phyloP scores from a whole-genome alignment of 441 rosid genomes.

The Capsella rubella region DNA sequence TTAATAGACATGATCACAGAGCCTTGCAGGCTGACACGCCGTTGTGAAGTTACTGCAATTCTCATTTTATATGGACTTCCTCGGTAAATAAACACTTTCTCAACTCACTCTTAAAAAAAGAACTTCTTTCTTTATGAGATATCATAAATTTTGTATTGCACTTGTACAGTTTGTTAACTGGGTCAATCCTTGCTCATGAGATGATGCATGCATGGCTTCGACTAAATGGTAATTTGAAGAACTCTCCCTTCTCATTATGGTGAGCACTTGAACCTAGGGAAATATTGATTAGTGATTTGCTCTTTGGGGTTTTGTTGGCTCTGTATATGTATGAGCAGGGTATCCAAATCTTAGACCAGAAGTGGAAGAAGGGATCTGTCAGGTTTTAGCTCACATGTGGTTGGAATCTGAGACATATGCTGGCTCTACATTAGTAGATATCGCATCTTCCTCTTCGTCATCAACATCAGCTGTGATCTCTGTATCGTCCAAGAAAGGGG shows the following conservation, averaged over 20 bases:
- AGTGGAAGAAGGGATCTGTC: slow-evolving; percentile 99
- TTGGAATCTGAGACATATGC: slow-evolving; percentile 81
- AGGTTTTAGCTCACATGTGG: slow-evolving; percentile 97
- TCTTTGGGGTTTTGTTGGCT: slow-evolving; percentile 10
- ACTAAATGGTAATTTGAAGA: slow-evolving; percentile 66
- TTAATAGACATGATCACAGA: slow-evolving; percentile 76
- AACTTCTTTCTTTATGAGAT: slow-evolving; percentile 14
- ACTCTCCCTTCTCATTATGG: neutral
- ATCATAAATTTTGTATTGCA: neutral
- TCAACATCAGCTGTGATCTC: slow-evolving; percentile 50
- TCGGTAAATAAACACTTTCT: slow-evolving; percentile 55
- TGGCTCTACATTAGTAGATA: slow-evolving; percentile 45
- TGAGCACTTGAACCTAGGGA: neutral
- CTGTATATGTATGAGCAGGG: slow-evolving; percentile 51
- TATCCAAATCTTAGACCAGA: slow-evolving; percentile 86
- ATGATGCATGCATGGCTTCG: slow-evolving; percentile 99
- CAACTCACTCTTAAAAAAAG: neutral
- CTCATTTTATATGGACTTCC: slow-evolving; percentile 96
- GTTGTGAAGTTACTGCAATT: slow-evolving; percentile 97
- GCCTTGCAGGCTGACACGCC: slow-evolving; percentile 78
- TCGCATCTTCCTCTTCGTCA: slow-evolving; percentile 54
- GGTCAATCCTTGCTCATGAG: slow-evolving; percentile 96
- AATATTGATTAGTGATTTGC: neutral
- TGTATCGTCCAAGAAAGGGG: slow-evolving; percentile 74
- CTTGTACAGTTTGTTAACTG: slow-evolving; percentile 74